Percentiles rank a stretch among this genome's conserved stretches.
Conservation (phyloP, 2,329 filamentous ascomycete species). For the Fusarium decemcellulare region DNA sequence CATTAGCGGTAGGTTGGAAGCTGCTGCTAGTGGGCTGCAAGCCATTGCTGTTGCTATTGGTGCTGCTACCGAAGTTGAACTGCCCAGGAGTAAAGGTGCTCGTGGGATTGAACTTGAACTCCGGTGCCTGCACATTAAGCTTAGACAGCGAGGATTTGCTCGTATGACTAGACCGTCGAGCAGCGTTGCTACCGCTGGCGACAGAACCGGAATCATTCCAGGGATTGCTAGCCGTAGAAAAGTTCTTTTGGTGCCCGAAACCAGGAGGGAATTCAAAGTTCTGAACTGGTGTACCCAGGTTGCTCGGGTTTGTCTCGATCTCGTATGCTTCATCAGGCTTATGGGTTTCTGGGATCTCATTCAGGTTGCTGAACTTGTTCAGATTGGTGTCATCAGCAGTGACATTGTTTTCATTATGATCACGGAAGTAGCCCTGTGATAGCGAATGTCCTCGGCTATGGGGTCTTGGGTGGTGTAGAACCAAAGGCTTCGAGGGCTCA, state of each 20-base stretch:
- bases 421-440: constrained; percentile 75
- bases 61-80: constrained; percentile 49
- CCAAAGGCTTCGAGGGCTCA: constrained; percentile 66
- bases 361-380: constrained; percentile 54
- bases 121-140: constrained; percentile 89
- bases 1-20: constrained; percentile 64
- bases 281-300: constrained; percentile 75
- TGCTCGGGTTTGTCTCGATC: constrained; percentile 81
- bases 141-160: constrained; percentile 82
- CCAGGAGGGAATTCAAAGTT: constrained; percentile 61
- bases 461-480: constrained; percentile 80
- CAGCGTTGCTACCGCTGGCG: constrained; percentile 49
- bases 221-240: constrained; percentile 73
- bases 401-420: constrained; percentile 60
- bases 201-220: constrained; percentile 69
- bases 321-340: constrained; percentile 72
- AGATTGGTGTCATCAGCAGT: constrained; percentile 45
- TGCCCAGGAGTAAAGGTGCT: constrained; percentile 50
- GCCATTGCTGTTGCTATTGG: constrained; percentile 47
- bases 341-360: constrained; percentile 56
- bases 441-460: constrained; percentile 81
- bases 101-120: constrained; percentile 82
- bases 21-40: constrained; percentile 49
- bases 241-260: constrained; percentile 66
- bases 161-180: constrained; percentile 66